phyloP scores from a whole-genome alignment of 352 stramenopile species.

The Plasmopara viticola region DNA sequence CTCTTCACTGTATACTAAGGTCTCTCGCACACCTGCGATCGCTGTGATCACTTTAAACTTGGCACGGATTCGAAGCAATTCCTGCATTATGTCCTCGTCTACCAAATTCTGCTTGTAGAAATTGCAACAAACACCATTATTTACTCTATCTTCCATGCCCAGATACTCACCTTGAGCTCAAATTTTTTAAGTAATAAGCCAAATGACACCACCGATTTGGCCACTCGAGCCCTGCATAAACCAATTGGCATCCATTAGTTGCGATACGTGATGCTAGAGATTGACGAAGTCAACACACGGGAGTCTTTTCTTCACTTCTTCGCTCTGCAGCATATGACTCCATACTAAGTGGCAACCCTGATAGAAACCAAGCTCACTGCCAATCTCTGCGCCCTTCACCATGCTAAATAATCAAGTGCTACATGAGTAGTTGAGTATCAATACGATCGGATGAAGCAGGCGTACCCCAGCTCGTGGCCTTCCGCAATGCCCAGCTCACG shows the following conservation, averaged over 20 bases:
- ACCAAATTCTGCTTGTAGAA: constrained; percentile 50
- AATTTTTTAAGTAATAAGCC: constrained; percentile 45
- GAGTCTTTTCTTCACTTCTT: constrained; percentile 32
- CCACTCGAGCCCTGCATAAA: constrained; percentile 35
- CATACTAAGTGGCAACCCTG: constrained; percentile 70
- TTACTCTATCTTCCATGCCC: neutral
- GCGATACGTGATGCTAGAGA: neutral
- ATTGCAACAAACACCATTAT: constrained; percentile 1
- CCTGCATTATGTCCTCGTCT: constrained; percentile 68
- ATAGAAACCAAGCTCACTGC: constrained; percentile 80
- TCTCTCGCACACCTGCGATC: constrained; percentile 43
- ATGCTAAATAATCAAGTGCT: constrained; percentile 26
- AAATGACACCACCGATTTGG: constrained; percentile 57
- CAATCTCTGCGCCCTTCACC: constrained; percentile 76
- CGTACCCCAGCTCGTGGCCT: constrained; percentile 65
- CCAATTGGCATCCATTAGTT: constrained; percentile 4
- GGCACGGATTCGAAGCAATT: constrained; percentile 64
- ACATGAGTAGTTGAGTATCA: neutral
- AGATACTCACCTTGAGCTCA: constrained; percentile 51
- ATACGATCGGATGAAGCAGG: constrained; percentile 5
- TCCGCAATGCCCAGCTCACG: constrained; percentile 61
- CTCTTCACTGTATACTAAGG: constrained; percentile 60
- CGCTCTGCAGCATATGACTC: constrained; percentile 44
- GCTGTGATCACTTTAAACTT: constrained; percentile 81
- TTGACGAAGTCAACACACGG: constrained; percentile 22